Conservation (phyloP, 2,329 filamentous ascomycete species). For the Colletotrichum chrysophilum region DNA sequence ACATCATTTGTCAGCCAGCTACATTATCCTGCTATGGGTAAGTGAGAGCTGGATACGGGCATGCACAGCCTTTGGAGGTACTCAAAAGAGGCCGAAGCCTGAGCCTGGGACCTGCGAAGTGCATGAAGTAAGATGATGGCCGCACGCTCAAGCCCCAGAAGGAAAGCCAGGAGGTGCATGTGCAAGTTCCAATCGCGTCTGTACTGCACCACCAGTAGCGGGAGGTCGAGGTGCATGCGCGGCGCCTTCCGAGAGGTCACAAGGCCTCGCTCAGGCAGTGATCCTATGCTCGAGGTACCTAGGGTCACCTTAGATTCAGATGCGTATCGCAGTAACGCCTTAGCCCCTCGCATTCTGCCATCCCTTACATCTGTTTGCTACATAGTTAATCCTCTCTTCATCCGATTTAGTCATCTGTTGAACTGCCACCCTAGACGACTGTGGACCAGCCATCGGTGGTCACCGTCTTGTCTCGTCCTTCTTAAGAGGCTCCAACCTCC, state of each 20-base stretch:
- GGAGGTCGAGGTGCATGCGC: not conserved
- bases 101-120: not conserved
- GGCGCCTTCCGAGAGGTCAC: conserved; percentile 20
- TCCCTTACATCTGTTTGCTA: not conserved
- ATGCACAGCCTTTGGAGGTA: not conserved
- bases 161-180: not conserved
- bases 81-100: not conserved
- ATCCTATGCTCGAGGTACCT: not conserved
- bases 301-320: not conserved
- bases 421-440: not conserved
- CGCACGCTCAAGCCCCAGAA: not conserved
- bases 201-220: not conserved
- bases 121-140: not conserved
- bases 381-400: not conserved
- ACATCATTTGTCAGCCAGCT: not conserved
- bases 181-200: not conserved
- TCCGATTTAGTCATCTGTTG: not conserved
- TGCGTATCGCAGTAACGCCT: not conserved
- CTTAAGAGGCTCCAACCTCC: not conserved
- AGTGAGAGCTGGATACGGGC: not conserved
- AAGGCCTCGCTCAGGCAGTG: conserved; percentile 4
- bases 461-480: not conserved
- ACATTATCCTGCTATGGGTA: not conserved
- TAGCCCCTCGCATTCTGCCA: not conserved
- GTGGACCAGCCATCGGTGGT: conserved; percentile 19